A percentile compares a stretch with the other conserved stretches of the same genome.
Conservation (phyloP, 1,284 basidiomycete species). For the Tilletia caries region DNA sequence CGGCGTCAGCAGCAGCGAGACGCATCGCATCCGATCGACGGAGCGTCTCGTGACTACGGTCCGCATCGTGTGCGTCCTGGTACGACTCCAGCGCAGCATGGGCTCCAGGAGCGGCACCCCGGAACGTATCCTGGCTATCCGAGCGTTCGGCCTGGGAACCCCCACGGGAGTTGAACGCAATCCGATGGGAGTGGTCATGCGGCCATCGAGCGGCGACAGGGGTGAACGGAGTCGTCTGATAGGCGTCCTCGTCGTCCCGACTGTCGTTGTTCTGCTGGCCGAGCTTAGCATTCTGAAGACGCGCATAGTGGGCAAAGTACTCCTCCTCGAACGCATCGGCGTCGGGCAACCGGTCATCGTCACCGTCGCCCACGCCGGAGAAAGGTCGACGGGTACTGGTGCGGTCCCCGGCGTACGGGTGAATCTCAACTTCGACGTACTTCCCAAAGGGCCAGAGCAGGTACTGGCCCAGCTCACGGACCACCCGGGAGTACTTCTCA, state of each 20-base stretch:
- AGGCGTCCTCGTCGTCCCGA: constrained; percentile 1
- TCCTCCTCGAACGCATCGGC: constrained; percentile 12
- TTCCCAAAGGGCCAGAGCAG: constrained; percentile 98
- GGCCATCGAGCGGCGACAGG: constrained; percentile 43
- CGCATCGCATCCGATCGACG: constrained; percentile 6
- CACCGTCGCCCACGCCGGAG: constrained; percentile 8
- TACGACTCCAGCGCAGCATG: constrained; percentile 3
- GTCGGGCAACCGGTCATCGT: constrained; percentile 10
- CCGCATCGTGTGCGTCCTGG: neutral
- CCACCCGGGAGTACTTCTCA: constrained; percentile 75
- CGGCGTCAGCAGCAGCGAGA: neutral
- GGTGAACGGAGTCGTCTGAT: constrained; percentile 25
- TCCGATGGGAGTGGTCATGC: constrained; percentile 37
- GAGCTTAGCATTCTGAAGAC: neutral
- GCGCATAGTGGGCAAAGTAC: constrained; percentile 10
- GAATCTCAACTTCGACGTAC: constrained; percentile 79
- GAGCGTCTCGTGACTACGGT: neutral
- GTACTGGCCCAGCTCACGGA: constrained; percentile 92
- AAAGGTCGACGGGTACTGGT: constrained; percentile 10
- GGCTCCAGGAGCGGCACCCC: neutral
- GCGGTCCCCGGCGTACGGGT: constrained; percentile 39
- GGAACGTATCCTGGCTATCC: constrained; percentile 8
- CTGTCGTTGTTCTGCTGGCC: neutral
- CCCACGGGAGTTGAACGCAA: constrained; percentile 34
- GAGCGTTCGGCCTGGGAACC: neutral